phyloP scores from a whole-genome alignment of 192 early-diverging fungal genomes.

The Jimgerdemannia lactiflua region DNA sequence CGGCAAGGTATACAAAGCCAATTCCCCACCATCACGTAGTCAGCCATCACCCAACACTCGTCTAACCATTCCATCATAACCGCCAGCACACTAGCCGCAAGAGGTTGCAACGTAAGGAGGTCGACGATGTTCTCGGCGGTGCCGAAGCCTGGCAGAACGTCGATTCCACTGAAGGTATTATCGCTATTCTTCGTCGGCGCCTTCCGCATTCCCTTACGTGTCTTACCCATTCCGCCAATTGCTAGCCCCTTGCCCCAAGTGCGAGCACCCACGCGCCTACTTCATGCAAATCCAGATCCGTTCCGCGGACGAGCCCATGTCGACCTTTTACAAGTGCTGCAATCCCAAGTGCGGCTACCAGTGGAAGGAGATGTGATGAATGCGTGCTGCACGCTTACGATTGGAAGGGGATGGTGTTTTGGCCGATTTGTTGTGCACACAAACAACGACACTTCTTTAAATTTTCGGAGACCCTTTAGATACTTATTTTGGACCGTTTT shows the following conservation, averaged over 20 bases:
- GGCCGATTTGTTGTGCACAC: too few relatives aligned
- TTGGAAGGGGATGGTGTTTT: neutral
- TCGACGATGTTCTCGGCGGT: constrained; percentile 93
- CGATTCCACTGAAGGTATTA: constrained; percentile 59
- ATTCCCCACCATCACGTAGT: neutral
- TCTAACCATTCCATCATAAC: constrained; percentile 13
- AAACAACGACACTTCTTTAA: too few relatives aligned
- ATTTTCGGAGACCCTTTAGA: too few relatives aligned
- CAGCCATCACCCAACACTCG: neutral
- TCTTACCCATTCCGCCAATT: neutral
- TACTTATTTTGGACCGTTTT: too few relatives aligned
- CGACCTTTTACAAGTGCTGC: constrained; percentile 87
- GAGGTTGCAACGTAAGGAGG: constrained; percentile 73
- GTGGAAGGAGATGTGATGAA: constrained; percentile 55
- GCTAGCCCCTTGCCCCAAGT: constrained; percentile 59
- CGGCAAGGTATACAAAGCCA: constrained; percentile 31
- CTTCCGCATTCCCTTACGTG: neutral
- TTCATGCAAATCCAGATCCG: constrained; percentile 93
- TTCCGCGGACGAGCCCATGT: constrained; percentile 94
- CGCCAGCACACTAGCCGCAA: constrained; percentile 57
- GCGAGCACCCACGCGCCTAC: constrained; percentile 68
- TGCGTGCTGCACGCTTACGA: neutral
- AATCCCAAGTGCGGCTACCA: constrained; percentile 61
- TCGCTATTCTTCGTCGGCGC: neutral
- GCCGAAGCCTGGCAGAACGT: constrained; percentile 89